These are phyloP conservation scores for Mycena latifolia DNA, from an alignment of 768 basidiomycete genomes.

Conservation along the genomic window DNA sequence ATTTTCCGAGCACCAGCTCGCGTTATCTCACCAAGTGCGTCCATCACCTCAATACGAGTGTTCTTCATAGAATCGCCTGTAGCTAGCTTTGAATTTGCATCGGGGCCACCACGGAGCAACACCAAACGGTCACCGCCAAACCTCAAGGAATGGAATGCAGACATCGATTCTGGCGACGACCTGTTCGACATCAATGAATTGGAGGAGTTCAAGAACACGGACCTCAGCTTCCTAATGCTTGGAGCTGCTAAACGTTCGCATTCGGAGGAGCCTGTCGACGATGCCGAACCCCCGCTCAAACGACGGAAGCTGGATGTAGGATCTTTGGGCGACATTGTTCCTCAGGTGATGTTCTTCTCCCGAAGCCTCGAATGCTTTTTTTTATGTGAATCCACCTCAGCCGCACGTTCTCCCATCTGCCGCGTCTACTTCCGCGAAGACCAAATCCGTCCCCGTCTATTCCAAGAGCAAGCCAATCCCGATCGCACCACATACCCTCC, in stretches of 20 bases:
- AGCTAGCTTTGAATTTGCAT: conserved; percentile 16
- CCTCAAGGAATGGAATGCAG: conserved; percentile 56
- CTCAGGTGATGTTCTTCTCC: conserved; percentile 55
- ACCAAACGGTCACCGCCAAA: conserved; percentile 17
- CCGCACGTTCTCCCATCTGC: conserved; percentile 50
- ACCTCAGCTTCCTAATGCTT: conserved; percentile 39
- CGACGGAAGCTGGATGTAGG: conserved; percentile 49
- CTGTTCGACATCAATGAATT: conserved; percentile 51
- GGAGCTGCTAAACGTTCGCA: conserved; percentile 19
- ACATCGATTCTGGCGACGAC: conserved; percentile 48
- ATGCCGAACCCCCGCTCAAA: conserved; percentile 43
- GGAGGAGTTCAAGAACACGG: conserved; percentile 57
- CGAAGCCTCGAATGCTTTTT: conserved; percentile 19
- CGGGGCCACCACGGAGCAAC: conserved; percentile 12
- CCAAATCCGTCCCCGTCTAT: conserved; percentile 46
- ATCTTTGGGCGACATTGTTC: conserved; percentile 53
- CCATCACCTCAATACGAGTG: neutral
- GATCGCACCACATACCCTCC: conserved; percentile 49
- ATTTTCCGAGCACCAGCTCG: neutral
- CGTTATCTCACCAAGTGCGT: neutral
- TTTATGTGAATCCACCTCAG: conserved; percentile 32
- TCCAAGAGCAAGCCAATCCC: conserved; percentile 50
- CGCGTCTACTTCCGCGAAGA: conserved; percentile 36
- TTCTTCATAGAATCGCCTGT: neutral
- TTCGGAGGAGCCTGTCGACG: conserved; percentile 12